Evolutionary conservation across 2,329 filamentous ascomycete genomes (phyloP).

Genomic region (Ceratocystis papillata): DNA sequence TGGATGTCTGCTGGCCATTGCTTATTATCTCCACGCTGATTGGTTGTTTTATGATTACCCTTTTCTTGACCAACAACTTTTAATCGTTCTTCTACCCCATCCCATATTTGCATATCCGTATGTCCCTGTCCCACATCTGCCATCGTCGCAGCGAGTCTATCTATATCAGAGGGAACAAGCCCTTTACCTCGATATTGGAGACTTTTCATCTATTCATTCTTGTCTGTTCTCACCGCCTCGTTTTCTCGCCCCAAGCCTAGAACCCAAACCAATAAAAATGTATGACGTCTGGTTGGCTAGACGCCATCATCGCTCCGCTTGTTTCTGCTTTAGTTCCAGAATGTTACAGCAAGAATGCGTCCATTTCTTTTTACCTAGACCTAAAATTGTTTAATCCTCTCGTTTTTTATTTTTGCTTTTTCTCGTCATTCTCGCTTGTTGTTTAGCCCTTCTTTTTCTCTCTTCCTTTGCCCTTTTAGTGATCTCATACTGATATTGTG

Average conservation of each 20-base stretch:
- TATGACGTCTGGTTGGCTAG: slow-evolving; percentile 1
- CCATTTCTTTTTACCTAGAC: neutral
- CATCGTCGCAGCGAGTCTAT: too few relatives aligned
- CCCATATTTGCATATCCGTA: neutral
- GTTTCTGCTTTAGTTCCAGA: neutral
- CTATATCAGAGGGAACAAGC: too few relatives aligned
- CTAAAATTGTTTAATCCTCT: neutral
- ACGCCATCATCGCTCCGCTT: neutral
- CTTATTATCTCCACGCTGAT: neutral
- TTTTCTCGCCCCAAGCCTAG: neutral
- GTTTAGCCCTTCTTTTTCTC: neutral
- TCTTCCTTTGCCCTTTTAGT: neutral
- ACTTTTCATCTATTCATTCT: too few relatives aligned
- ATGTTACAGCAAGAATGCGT: neutral
- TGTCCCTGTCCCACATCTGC: neutral
- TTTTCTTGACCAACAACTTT: neutral
- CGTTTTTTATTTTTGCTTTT: neutral
- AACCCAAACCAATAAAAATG: neutral
- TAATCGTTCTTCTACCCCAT: neutral
- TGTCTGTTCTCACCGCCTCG: neutral
- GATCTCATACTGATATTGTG: slow-evolving; percentile 9
- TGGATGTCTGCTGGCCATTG: neutral
- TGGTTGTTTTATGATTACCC: neutral
- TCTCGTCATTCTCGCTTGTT: neutral
- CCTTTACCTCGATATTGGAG: neutral